Percentiles rank a stretch among this genome's conserved stretches.
Evolutionary conservation across 2,329 filamentous ascomycete species (phyloP).

Genomic region (Nannizziopsis barbatae): DNA sequence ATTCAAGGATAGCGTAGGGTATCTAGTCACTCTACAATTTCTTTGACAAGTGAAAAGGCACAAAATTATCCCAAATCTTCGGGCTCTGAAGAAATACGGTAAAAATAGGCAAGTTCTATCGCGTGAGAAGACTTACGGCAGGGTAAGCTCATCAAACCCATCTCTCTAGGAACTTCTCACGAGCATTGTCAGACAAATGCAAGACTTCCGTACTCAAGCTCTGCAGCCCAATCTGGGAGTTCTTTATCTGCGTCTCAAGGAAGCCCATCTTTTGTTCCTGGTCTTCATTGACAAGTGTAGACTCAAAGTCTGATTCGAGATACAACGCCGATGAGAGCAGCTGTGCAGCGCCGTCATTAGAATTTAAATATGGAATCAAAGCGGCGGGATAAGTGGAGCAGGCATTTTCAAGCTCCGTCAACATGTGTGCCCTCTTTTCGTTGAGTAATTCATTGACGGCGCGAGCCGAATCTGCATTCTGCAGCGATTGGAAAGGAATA

Average conservation of each 20-base stretch:
- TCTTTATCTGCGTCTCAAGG: constrained; percentile 24
- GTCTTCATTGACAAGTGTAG: constrained; percentile 21
- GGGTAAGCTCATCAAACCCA: constrained; percentile 19
- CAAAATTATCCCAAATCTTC: no score
- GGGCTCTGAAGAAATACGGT: no score
- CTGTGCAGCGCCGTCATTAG: constrained; percentile 26
- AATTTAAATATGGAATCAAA: constrained; percentile 14
- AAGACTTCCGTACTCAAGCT: constrained; percentile 26
- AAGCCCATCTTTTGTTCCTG: constrained; percentile 22
- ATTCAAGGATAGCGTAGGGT: no score
- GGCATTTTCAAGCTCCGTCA: neutral
- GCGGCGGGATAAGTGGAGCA: neutral
- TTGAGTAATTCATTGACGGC: constrained; percentile 1
- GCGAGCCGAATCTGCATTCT: constrained; percentile 2
- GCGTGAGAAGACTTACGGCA: neutral
- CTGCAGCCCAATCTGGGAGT: constrained; percentile 26
- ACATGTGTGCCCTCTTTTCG: constrained; percentile 5
- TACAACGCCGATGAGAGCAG: constrained; percentile 24
- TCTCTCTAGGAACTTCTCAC: constrained; percentile 22
- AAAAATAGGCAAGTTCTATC: no score
- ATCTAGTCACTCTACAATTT: no score
- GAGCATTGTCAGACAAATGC: constrained; percentile 19
- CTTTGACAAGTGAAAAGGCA: no score
- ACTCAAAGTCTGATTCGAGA: constrained; percentile 17
- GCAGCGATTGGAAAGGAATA: constrained; percentile 16